phyloP scores from a whole-genome alignment of 2,329 filamentous ascomycete species.

The Colletotrichum cordylinicola region DNA sequence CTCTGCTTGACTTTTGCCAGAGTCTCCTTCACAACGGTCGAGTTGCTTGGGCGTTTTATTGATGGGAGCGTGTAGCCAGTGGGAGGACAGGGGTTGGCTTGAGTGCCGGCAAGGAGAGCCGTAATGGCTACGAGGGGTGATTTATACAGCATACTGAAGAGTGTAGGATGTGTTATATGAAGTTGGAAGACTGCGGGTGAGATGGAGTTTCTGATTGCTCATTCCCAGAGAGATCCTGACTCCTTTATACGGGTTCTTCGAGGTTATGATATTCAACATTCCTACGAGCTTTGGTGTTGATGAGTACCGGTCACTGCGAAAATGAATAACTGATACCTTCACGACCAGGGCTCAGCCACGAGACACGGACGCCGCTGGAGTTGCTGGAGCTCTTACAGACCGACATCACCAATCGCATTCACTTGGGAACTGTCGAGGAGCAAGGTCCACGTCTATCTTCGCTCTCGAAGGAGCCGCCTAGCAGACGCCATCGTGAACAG shows the following conservation, averaged over 20 bases:
- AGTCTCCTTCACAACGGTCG: background rate
- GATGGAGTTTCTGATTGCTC: background rate
- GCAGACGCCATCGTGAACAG: background rate
- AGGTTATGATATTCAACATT: background rate
- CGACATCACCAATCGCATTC: slow-evolving; percentile 4
- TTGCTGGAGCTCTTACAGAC: background rate
- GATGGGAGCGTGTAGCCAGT: background rate
- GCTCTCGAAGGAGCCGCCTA: background rate
- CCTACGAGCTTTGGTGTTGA: background rate
- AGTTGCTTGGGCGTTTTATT: background rate
- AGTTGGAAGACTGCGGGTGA: background rate
- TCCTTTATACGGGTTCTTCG: background rate
- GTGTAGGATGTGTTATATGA: background rate
- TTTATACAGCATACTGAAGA: background rate
- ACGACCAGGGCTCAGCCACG: background rate
- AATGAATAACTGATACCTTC: background rate
- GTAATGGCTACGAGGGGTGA: background rate
- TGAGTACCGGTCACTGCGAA: background rate
- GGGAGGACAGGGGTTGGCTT: slow-evolving; percentile 2
- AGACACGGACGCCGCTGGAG: background rate
- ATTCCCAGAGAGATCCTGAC: background rate
- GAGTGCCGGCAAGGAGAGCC: background rate
- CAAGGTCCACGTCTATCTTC: background rate
- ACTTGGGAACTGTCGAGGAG: background rate
- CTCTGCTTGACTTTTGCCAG: background rate